These are phyloP conservation scores for Paraleonurus japonicus DNA, from an alignment of 257 asterid genomes.

Conservation along the genomic window DNA sequence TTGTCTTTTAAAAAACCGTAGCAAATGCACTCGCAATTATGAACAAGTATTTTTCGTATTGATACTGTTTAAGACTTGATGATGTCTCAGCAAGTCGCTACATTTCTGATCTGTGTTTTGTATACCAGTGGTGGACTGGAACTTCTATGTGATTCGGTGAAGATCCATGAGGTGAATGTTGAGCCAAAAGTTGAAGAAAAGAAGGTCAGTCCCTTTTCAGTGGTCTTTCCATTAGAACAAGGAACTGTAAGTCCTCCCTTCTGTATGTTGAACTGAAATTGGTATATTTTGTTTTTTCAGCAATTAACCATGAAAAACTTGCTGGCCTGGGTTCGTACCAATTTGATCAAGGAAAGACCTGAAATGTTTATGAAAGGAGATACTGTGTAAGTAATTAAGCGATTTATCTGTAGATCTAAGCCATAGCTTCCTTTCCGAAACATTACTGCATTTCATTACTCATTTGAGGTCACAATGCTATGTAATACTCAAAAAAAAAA, in stretches of 20 bases:
- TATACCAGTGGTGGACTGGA: slow-evolving; percentile 85
- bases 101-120: slow-evolving; percentile 21
- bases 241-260: background rate
- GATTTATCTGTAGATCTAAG: background rate
- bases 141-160: slow-evolving; percentile 86
- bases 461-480: no score
- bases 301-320: slow-evolving; percentile 79
- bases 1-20: background rate
- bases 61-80: slow-evolving; percentile 8
- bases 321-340: slow-evolving; percentile 86
- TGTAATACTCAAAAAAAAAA: no score
- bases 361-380: slow-evolving; percentile 99
- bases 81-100: background rate
- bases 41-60: background rate
- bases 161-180: slow-evolving; percentile 71
- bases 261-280: slow-evolving; percentile 2
- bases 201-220: slow-evolving; percentile 44
- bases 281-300: slow-evolving; percentile 19
- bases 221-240: background rate
- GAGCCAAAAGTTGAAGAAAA: slow-evolving; percentile 54
- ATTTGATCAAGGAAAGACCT: slow-evolving; percentile 94
- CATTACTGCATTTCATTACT: background rate
- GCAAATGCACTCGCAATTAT: background rate
- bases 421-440: background rate
- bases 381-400: slow-evolving; percentile 65